phyloP scores from a whole-genome alignment of 2,329 filamentous ascomycete genomes.

The Clonostachys rhizophaga region DNA sequence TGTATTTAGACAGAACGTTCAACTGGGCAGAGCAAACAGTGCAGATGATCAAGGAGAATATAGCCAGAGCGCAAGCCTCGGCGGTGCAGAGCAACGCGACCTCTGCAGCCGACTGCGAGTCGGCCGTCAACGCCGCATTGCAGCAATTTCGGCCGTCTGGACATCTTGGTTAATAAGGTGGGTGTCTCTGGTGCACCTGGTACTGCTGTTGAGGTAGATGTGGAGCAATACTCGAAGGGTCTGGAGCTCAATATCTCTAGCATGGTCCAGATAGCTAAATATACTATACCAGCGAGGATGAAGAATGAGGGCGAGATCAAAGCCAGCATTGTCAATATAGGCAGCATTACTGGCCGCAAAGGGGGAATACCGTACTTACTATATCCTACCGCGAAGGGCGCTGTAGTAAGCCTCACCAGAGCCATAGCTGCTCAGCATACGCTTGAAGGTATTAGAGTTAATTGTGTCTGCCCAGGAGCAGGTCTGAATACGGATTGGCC shows the following conservation, averaged over 20 bases:
- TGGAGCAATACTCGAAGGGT: slow-evolving; percentile 49
- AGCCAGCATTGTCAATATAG: slow-evolving; percentile 58
- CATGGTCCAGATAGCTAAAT: slow-evolving; percentile 62
- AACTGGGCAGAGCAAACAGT: slow-evolving; percentile 47
- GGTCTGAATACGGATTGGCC: no score
- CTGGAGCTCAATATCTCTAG: slow-evolving; percentile 59
- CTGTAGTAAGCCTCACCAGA: slow-evolving; percentile 44
- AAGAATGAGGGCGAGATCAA: slow-evolving; percentile 33
- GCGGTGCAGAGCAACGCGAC: slow-evolving; percentile 51
- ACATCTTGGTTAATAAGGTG: slow-evolving; percentile 63
- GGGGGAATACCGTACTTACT: slow-evolving; percentile 38
- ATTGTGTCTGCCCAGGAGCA: slow-evolving; percentile 39
- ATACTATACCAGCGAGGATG: slow-evolving; percentile 55
- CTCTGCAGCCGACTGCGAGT: slow-evolving; percentile 41
- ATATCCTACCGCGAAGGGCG: slow-evolving; percentile 42
- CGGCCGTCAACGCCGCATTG: slow-evolving; percentile 31
- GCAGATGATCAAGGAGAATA: slow-evolving; percentile 38
- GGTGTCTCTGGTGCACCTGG: slow-evolving; percentile 55
- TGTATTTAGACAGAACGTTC: slow-evolving; percentile 51
- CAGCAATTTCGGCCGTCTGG: slow-evolving; percentile 46
- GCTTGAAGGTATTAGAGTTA: slow-evolving; percentile 37
- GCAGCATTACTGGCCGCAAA: slow-evolving; percentile 49
- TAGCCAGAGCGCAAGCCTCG: slow-evolving; percentile 25
- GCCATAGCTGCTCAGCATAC: slow-evolving; percentile 47
- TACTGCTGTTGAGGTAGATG: slow-evolving; percentile 55